Percentiles rank a stretch among this genome's conserved stretches.
These are phyloP conservation scores for Marasmius fiardii DNA, from an alignment of 1,284 basidiomycete genomes.

Conservation along the genomic window DNA sequence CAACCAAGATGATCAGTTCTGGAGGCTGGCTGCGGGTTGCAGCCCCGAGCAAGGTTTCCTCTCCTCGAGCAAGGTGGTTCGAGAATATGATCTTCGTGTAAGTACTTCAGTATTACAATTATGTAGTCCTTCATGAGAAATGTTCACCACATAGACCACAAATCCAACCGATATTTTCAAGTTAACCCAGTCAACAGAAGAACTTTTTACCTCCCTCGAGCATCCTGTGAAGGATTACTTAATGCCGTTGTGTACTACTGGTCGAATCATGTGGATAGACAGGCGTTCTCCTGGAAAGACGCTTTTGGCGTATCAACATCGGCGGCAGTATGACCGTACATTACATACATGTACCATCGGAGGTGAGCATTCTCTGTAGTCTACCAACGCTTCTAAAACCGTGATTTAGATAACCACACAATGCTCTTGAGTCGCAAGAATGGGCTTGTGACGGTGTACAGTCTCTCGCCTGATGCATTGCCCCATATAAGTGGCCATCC, in stretches of 20 bases:
- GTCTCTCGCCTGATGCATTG: conserved; percentile 45
- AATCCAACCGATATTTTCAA: conserved; percentile 29
- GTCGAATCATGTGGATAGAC: conserved; percentile 66
- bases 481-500: conserved; percentile 42
- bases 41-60: conserved; percentile 22
- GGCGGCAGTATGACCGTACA: conserved; percentile 56
- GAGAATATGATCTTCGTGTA: conserved; percentile 49
- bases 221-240: conserved; percentile 37
- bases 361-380: conserved; percentile 28
- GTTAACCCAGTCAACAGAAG: conserved; percentile 23
- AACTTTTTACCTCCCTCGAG: conserved; percentile 52
- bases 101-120: conserved; percentile 2
- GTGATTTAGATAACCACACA: conserved; percentile 34
- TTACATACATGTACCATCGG: conserved; percentile 41
- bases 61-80: conserved; percentile 29
- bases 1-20: conserved; percentile 24
- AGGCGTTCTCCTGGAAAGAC: conserved; percentile 50
- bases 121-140: neutral
- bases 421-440: conserved; percentile 58
- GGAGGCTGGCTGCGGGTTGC: conserved; percentile 26
- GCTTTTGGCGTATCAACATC: conserved; percentile 58
- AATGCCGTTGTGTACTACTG: conserved; percentile 53
- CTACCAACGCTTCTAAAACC: neutral
- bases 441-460: conserved; percentile 57
- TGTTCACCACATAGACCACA: conserved; percentile 21